Evolutionary conservation across 129 eudicot genomes (phyloP).

Genomic region (Rutidosis leptorrhynchoides): DNA sequence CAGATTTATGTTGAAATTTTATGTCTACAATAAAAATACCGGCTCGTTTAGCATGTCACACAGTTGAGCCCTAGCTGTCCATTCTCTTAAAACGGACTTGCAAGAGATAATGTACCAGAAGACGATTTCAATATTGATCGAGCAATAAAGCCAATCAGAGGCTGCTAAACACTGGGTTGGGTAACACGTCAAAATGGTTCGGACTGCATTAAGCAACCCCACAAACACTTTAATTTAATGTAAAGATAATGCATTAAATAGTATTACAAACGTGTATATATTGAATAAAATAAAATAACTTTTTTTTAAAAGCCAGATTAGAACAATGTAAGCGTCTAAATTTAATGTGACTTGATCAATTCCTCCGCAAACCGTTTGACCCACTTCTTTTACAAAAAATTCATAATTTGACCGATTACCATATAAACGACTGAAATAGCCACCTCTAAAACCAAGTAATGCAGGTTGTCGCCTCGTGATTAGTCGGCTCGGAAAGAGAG

Average conservation of each 20-base stretch:
- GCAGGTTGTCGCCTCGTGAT: no score
- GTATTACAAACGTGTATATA: neutral
- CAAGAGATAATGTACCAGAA: conserved; percentile 22
- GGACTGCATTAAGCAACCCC: neutral
- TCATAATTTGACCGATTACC: neutral
- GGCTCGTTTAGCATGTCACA: conserved; percentile 42
- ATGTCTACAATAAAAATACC: conserved; percentile 25
- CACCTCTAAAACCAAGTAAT: neutral
- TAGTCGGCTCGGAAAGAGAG: no score
- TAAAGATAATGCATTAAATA: neutral
- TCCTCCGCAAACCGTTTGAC: neutral
- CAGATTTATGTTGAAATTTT: neutral
- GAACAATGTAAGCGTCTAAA: neutral
- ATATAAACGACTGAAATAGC: neutral
- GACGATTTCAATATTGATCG: neutral
- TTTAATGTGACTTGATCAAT: neutral
- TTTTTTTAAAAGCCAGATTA: neutral
- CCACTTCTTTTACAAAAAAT: neutral
- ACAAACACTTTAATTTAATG: neutral
- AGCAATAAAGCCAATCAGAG: neutral
- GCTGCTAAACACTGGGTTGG: neutral
- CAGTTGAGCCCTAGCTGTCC: conserved; percentile 49
- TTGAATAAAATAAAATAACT: neutral
- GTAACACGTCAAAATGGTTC: neutral
- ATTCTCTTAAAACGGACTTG: conserved; percentile 40